Conservation (phyloP, 345 rosid genomes). For the Moricandia arvensis region DNA sequence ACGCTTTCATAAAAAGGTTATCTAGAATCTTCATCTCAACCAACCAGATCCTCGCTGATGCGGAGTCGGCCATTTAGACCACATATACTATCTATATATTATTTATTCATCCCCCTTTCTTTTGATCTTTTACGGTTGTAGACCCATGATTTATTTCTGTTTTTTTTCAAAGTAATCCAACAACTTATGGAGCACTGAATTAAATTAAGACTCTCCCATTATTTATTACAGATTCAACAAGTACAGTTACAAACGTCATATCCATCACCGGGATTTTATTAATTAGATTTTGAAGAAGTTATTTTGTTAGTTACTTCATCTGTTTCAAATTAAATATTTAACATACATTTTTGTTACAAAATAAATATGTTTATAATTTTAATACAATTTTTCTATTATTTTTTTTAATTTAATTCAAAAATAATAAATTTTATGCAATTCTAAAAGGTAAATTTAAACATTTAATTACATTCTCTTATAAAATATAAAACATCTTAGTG, state of each 20-base stretch:
- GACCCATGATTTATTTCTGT: not conserved
- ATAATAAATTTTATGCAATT: too few species aligned
- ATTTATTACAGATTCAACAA: not conserved
- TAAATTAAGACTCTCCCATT: not conserved
- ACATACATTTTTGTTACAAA: too few species aligned
- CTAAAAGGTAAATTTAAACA: too few species aligned
- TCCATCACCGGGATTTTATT: slow-evolving; percentile 7
- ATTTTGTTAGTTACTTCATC: not conserved
- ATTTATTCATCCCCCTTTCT: not conserved
- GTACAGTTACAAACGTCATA: slow-evolving; percentile 6
- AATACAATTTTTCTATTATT: too few species aligned
- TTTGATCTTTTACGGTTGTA: not conserved
- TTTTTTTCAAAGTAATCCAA: not conserved
- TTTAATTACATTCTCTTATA: too few species aligned
- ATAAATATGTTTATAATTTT: not conserved
- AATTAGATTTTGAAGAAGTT: not conserved
- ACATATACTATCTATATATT: not conserved
- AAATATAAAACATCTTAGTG: too few species aligned
- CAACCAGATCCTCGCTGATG: slow-evolving; percentile 28
- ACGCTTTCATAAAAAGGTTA: slow-evolving; percentile 33
- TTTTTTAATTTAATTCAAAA: too few species aligned
- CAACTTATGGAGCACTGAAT: not conserved
- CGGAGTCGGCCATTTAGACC: slow-evolving; percentile 27
- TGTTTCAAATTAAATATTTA: not conserved
- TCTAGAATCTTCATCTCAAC: slow-evolving; percentile 47